Evolutionary conservation across 225 moss, liverwort and hornwort species (phyloP).

Genomic region (Polytrichum formosum): DNA sequence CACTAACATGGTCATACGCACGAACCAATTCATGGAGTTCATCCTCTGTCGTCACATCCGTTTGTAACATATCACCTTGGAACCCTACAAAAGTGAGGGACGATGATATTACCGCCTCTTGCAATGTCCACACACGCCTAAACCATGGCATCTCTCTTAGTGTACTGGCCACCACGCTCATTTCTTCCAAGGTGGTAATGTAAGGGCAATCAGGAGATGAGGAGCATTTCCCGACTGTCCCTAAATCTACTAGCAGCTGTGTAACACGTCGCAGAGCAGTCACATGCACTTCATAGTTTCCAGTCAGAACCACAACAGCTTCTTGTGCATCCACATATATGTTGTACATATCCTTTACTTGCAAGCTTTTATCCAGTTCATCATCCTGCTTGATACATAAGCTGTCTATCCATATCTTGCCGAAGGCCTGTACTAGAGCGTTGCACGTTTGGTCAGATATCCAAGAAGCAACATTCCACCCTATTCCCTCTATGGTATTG

Average conservation of each 20-base stretch:
- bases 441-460: slow-evolving; percentile 13
- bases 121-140: slow-evolving; percentile 21
- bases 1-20: slow-evolving; percentile 7
- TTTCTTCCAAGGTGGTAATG: slow-evolving; percentile 8
- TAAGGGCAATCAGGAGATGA: slow-evolving; percentile 12
- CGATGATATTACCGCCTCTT: slow-evolving; percentile 19
- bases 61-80: slow-evolving; percentile 6
- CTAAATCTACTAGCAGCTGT: slow-evolving; percentile 5
- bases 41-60: slow-evolving; percentile 6
- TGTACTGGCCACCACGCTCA: neutral
- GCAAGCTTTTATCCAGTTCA: neutral
- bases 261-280: slow-evolving; percentile 8
- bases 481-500: slow-evolving; percentile 5
- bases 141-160: slow-evolving; percentile 15
- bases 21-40: slow-evolving; percentile 5
- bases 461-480: slow-evolving; percentile 16
- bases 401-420: slow-evolving; percentile 18
- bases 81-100: slow-evolving; percentile 12
- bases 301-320: slow-evolving; percentile 16
- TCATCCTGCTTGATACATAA: slow-evolving; percentile 22
- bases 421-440: slow-evolving; percentile 10
- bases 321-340: slow-evolving; percentile 4
- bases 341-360: slow-evolving; percentile 16
- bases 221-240: slow-evolving; percentile 3
- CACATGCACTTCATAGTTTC: slow-evolving; percentile 5